These are phyloP conservation scores for Sporothrix variecibatus DNA, from an alignment of 2,329 filamentous ascomycete species.

Conservation along the genomic window DNA sequence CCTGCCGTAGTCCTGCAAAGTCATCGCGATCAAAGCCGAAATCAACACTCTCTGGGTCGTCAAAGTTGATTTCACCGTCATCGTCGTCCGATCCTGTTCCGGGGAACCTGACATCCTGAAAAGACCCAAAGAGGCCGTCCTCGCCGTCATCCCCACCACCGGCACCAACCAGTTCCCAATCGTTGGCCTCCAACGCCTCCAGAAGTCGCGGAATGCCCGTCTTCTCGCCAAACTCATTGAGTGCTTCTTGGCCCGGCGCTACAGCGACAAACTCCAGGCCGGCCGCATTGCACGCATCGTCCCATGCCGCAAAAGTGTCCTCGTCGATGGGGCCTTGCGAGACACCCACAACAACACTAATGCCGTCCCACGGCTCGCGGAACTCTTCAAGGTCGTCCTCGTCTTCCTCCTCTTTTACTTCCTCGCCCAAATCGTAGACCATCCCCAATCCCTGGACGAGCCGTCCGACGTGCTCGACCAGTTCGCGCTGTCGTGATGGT, in stretches of 20 bases:
- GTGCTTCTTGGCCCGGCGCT: conserved; percentile 41
- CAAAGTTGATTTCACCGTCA: conserved; percentile 32
- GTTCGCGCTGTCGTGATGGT: conserved; percentile 22
- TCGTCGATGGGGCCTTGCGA: conserved; percentile 38
- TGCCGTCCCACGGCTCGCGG: conserved; percentile 63
- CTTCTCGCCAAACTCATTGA: conserved; percentile 57
- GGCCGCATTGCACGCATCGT: conserved; percentile 57
- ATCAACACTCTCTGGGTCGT: conserved; percentile 43
- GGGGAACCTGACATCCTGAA: background rate
- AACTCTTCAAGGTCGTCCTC: conserved; percentile 39
- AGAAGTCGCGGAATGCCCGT: conserved; percentile 53
- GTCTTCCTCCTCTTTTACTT: conserved; percentile 43
- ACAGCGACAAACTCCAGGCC: conserved; percentile 65
- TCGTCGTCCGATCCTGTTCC: conserved; percentile 34
- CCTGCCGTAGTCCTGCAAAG: conserved; percentile 53
- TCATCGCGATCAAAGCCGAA: conserved; percentile 57
- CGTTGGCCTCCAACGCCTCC: conserved; percentile 66
- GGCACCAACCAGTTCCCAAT: conserved; percentile 51
- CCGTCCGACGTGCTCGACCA: conserved; percentile 56
- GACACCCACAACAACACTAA: conserved; percentile 61
- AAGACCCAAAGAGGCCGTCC: conserved; percentile 33
- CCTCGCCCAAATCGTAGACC: conserved; percentile 40
- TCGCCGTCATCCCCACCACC: conserved; percentile 24
- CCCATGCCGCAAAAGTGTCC: conserved; percentile 58
- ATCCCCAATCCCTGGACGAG: conserved; percentile 61